These are phyloP conservation scores for Apophysomyces sp. DNA, from an alignment of 371 early-diverging fungal species.

Conservation along the genomic window DNA sequence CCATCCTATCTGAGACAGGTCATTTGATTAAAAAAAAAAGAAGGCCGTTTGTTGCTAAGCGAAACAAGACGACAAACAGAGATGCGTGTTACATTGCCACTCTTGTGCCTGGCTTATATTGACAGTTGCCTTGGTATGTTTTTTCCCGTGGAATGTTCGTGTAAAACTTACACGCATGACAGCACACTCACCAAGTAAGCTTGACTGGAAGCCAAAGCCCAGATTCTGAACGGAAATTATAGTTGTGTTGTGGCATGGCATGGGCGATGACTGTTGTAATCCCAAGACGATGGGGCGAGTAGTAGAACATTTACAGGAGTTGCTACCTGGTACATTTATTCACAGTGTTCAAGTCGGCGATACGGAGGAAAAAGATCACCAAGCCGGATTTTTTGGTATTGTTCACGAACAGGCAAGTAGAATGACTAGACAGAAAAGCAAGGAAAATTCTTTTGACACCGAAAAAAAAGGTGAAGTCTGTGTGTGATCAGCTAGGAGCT, in stretches of 20 bases:
- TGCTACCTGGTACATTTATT: constrained; percentile 70
- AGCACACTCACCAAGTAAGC: background rate
- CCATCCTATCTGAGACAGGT: background rate
- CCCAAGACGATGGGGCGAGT: constrained; percentile 69
- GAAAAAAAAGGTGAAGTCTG: constrained; percentile 47
- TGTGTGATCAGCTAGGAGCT: constrained; percentile 56
- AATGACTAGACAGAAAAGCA: constrained; percentile 58
- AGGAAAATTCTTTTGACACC: background rate
- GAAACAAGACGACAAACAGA: background rate
- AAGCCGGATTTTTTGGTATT: constrained; percentile 83
- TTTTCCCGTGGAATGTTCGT: background rate
- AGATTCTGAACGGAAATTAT: background rate
- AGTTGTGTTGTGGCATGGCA: constrained; percentile 86
- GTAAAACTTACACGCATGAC: background rate
- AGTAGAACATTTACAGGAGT: constrained; percentile 42
- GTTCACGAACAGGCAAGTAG: constrained; percentile 20
- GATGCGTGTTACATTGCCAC: background rate
- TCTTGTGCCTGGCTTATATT: background rate
- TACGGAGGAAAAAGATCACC: constrained; percentile 63
- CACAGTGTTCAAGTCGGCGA: constrained; percentile 75
- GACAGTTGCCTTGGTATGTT: background rate
- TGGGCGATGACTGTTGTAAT: constrained; percentile 89
- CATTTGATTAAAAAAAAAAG: no score
- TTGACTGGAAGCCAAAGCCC: background rate
- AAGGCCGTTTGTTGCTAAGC: background rate